A percentile compares a stretch with the other conserved stretches of the same genome.
Conservation (phyloP, 2,329 filamentous ascomycete genomes). For the Polychaeton citri region DNA sequence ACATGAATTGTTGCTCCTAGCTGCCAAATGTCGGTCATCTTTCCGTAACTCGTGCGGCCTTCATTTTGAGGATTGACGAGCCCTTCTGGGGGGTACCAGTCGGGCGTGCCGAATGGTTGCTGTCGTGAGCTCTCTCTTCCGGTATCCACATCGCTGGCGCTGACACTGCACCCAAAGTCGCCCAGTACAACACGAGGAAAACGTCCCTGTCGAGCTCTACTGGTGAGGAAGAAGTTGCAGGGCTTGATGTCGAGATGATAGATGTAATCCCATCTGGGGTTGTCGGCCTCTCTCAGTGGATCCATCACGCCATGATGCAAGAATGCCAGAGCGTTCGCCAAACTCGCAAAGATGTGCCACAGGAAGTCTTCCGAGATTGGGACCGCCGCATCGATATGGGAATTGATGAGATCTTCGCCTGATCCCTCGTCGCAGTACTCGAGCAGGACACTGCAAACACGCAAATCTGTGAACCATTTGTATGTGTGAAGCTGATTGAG, state of each 20-base stretch:
- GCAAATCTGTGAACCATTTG: slow-evolving; percentile 1
- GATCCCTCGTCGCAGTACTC: slow-evolving; percentile 10
- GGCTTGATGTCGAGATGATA: slow-evolving; percentile 11
- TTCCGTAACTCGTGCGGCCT: slow-evolving; percentile 3
- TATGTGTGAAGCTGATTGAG: slow-evolving; percentile 6
- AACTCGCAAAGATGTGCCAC: slow-evolving; percentile 8
- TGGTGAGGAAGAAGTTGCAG: slow-evolving; percentile 7
- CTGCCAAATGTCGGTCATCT: slow-evolving; percentile 10
- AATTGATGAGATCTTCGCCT: slow-evolving; percentile 7
- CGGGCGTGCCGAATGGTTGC: slow-evolving; percentile 7
- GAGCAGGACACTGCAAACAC: slow-evolving; percentile 6
- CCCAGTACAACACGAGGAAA: slow-evolving; percentile 8
- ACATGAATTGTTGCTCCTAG: slow-evolving; percentile 8
- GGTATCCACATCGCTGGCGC: slow-evolving; percentile 4
- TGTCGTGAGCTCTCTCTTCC: slow-evolving; percentile 2
- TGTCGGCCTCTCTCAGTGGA: not conserved
- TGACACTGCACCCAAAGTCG: slow-evolving; percentile 9
- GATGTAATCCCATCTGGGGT: slow-evolving; percentile 8
- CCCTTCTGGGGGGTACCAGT: slow-evolving; percentile 10
- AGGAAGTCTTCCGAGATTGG: slow-evolving; percentile 3
- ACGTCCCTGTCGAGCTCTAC: not conserved
- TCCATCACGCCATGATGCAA: slow-evolving; percentile 20
- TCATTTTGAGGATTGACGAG: not conserved
- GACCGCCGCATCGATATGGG: slow-evolving; percentile 1
- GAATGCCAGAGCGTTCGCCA: slow-evolving; percentile 6